Evolutionary conservation across 441 rosid genomes (phyloP), one percentile per base, ranked within the genome.

Genomic region (Populus tomentosa): DNA sequence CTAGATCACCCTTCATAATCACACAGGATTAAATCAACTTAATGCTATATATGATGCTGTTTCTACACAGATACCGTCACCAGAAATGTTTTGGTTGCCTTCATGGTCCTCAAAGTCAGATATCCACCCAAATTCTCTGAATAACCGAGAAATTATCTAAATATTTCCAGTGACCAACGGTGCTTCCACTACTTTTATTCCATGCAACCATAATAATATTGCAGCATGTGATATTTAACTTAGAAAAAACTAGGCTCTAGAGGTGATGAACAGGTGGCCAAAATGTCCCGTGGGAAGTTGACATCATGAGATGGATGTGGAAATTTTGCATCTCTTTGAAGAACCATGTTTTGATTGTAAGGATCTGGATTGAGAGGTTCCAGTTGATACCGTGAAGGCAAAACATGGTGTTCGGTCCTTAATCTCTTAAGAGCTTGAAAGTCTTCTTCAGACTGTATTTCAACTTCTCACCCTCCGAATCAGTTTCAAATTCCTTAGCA

Each of bases 201-300:
- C 53, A 42, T 11, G 53, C 53, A 13, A 42, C 53, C 53, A 11
- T 11, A 42, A 13, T 42, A 42, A 11, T 42, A 42, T 42, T 42
- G 3, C 53, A 42, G 11, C 18, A 3, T 42, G 53, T 42, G 53
- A 13, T 11, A 13, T 42, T 11, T 42, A 11, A 42, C 67, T 71
- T 72, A 87, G 67, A 88, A 67, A 75, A 80, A 85, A 81, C 82
- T 81, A 10, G 89, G 89, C 28, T 81, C 42, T 46, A 80, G 73
- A 65, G 91, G 89, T 2, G 86, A 83, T 14, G 87, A 72, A 73
- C 88, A 86, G 18, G 84, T 62, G 72, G 72, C 68, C 72, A 73
- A 67, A 61, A 71, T 68, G 70, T 77, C 83, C 87, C 87, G 84
- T 35, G 85, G 78, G 40, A 86, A 81, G 78, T 77, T 73, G 74